A percentile compares a stretch with the other conserved stretches of the same genome.
Evolutionary conservation across 2,329 filamentous ascomycete species (phyloP).

Genomic region (Sporothrix schenckii): DNA sequence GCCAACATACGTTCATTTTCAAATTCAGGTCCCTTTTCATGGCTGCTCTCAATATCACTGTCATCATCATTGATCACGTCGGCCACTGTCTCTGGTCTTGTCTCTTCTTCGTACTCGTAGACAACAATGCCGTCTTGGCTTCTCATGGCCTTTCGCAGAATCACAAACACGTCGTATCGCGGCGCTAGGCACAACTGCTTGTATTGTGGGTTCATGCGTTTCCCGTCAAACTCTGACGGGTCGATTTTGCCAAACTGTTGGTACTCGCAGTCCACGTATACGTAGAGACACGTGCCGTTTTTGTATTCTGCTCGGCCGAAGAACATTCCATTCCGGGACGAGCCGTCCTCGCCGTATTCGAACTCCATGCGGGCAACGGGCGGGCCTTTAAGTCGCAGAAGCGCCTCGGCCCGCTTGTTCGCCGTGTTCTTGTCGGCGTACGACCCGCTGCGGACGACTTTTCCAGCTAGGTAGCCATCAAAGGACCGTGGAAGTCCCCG

Average conservation of each 20-base stretch:
- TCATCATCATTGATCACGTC: background rate
- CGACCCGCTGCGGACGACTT: slow-evolving; percentile 24
- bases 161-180: slow-evolving; percentile 34
- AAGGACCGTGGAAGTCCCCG: background rate
- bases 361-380: slow-evolving; percentile 27
- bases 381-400: background rate
- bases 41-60: background rate
- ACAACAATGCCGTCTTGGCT: background rate
- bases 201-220: slow-evolving; percentile 19
- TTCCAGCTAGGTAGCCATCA: slow-evolving; percentile 13
- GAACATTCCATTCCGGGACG: slow-evolving; percentile 34
- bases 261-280: slow-evolving; percentile 34
- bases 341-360: slow-evolving; percentile 26
- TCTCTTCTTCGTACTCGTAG: slow-evolving; percentile 28
- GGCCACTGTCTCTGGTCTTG: background rate
- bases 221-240: slow-evolving; percentile 22
- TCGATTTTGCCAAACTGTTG: slow-evolving; percentile 33
- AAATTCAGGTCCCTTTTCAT: background rate
- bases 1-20: too few species aligned
- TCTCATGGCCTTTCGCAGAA: slow-evolving; percentile 17
- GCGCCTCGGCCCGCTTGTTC: slow-evolving; percentile 30
- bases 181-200: slow-evolving; percentile 24
- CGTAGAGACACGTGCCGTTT: slow-evolving; percentile 8
- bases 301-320: slow-evolving; percentile 27
- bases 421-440: slow-evolving; percentile 34